Conservation (phyloP, 148 eudicot genomes). For the Cornus kousa region DNA sequence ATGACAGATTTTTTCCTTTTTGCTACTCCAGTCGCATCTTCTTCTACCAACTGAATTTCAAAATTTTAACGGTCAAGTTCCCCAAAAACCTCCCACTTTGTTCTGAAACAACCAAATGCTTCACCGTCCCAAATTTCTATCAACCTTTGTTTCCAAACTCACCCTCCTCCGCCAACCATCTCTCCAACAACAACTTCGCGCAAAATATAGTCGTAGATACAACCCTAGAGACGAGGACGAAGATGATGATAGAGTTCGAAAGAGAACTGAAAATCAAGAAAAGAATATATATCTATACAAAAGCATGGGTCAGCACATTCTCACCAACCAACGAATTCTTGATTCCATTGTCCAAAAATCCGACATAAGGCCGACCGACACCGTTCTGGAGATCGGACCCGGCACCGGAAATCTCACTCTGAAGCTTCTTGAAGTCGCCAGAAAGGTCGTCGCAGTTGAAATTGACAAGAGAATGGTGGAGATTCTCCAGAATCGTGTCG, state of each 20-base stretch:
- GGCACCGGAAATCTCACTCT: constrained; percentile 95
- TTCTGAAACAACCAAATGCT: constrained; percentile 4
- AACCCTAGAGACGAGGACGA: constrained; percentile 22
- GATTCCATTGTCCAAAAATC: constrained; percentile 76
- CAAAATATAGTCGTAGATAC: constrained; percentile 19
- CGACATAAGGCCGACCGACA: constrained; percentile 50
- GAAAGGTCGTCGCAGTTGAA: constrained; percentile 75
- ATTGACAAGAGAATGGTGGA: constrained; percentile 86
- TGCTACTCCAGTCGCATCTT: too few relatives aligned
- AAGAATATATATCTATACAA: constrained; percentile 52
- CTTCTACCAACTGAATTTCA: not conserved
- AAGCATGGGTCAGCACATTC: constrained; percentile 89
- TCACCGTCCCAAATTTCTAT: not conserved
- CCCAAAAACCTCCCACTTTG: not conserved
- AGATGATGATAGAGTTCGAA: constrained; percentile 10
- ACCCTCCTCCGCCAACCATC: not conserved
- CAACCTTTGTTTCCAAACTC: constrained; percentile 1
- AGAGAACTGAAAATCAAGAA: constrained; percentile 27
- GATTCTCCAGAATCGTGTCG: constrained; percentile 55
- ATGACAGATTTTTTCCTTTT: too few relatives aligned
- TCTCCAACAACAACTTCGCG: constrained; percentile 15
- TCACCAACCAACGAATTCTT: constrained; percentile 66
- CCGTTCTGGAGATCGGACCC: constrained; percentile 92
- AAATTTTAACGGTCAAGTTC: not conserved
- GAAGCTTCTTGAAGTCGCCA: constrained; percentile 73